These are phyloP conservation scores for Nissolia schottii DNA, from an alignment of 306 rosid species.

Conservation along the genomic window DNA sequence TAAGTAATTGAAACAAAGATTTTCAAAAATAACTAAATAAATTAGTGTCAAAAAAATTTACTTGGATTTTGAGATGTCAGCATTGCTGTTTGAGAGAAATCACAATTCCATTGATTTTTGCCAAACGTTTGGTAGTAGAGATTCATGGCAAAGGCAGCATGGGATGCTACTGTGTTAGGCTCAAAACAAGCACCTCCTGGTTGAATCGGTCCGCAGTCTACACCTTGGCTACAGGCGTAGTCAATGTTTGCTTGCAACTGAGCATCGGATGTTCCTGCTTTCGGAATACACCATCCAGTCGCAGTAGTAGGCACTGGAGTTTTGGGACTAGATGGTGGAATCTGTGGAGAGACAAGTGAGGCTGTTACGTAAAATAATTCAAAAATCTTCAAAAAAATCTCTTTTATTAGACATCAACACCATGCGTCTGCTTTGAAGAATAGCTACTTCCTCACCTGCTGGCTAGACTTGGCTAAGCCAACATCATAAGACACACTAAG, in stretches of 20 bases:
- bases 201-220: slow-evolving; percentile 77
- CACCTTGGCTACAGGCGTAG: slow-evolving; percentile 73
- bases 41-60: slow-evolving; percentile 32
- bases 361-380: not conserved
- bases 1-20: not conserved
- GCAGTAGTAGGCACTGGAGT: slow-evolving; percentile 43
- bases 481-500: slow-evolving; percentile 60
- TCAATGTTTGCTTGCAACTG: slow-evolving; percentile 71
- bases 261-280: slow-evolving; percentile 52
- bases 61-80: slow-evolving; percentile 82
- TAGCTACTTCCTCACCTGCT: slow-evolving; percentile 41
- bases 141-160: slow-evolving; percentile 92
- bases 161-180: slow-evolving; percentile 70
- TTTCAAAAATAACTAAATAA: not conserved
- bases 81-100: slow-evolving; percentile 80
- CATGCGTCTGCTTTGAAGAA: not conserved
- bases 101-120: slow-evolving; percentile 69
- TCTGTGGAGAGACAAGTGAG: slow-evolving; percentile 15
- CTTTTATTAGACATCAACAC: not conserved
- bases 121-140: slow-evolving; percentile 63
- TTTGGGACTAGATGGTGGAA: slow-evolving; percentile 44
- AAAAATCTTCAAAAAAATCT: not conserved
- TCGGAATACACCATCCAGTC: slow-evolving; percentile 69
- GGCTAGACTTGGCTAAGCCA: slow-evolving; percentile 64
- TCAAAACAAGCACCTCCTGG: slow-evolving; percentile 84